A percentile compares a stretch with the other conserved stretches of the same genome.
phyloP scores from a whole-genome alignment of 306 rosid genomes.

The Prunus padus region DNA sequence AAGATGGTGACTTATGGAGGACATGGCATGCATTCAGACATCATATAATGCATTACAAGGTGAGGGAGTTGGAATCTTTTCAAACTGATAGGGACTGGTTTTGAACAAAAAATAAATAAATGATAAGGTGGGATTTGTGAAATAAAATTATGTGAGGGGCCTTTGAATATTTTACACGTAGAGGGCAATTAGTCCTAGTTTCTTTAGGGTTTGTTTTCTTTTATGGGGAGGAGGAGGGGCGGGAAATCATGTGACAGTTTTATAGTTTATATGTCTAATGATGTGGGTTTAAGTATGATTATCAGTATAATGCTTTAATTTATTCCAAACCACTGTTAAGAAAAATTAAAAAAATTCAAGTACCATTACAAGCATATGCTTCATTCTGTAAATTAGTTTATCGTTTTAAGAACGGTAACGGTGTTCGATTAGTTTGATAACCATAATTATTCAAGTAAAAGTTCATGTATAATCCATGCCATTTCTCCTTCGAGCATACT shows the following conservation, averaged over 20 bases:
- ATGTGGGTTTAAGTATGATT: slow-evolving; percentile 9
- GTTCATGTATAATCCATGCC: no score
- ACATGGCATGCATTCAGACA: not conserved
- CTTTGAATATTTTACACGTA: not conserved
- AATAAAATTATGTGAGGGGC: not conserved
- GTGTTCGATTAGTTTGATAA: not conserved
- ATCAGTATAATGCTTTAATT: not conserved
- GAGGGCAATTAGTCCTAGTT: not conserved
- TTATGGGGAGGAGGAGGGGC: not conserved
- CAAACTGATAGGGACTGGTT: not conserved
- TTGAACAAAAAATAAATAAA: not conserved
- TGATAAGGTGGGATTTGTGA: not conserved
- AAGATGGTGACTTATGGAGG: slow-evolving; percentile 15
- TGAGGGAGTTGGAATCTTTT: not conserved
- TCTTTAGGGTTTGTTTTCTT: not conserved
- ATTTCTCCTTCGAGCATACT: not conserved
- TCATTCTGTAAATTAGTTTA: not conserved
- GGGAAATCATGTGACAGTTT: not conserved
- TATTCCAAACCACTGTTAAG: not conserved
- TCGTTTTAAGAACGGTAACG: not conserved
- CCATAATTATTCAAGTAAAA: no score
- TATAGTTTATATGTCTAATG: not conserved
- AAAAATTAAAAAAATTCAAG: not conserved
- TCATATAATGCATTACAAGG: not conserved
- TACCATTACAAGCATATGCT: not conserved